phyloP scores from a whole-genome alignment of 2,329 filamentous ascomycete species.

The Scytalidium lignicola region DNA sequence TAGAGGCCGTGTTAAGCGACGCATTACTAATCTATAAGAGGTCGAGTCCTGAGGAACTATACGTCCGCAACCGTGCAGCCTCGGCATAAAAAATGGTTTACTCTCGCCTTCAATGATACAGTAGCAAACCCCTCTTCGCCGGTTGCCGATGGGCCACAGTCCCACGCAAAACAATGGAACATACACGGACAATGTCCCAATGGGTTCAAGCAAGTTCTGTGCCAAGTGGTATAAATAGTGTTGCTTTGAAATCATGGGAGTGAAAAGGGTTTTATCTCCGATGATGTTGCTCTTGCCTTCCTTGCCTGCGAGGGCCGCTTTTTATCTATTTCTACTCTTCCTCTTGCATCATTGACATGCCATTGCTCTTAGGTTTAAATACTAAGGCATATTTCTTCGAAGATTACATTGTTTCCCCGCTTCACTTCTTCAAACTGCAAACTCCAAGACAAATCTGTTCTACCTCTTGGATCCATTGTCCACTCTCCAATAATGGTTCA shows the following conservation, averaged over 20 bases:
- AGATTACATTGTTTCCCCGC: too few species aligned
- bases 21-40: too few species aligned
- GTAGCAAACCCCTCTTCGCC: too few species aligned
- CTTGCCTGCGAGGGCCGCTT: not conserved
- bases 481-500: conserved; percentile 34
- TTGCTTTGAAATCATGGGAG: not conserved
- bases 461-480: not conserved
- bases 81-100: too few species aligned
- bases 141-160: too few species aligned
- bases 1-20: too few species aligned
- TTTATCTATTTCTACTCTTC: not conserved
- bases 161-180: too few species aligned
- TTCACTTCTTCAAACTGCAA: too few species aligned
- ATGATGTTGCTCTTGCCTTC: not conserved
- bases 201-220: not conserved
- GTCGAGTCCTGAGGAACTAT: too few species aligned
- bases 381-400: not conserved
- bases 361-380: not conserved
- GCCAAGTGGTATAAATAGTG: not conserved
- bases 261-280: not conserved
- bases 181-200: not conserved
- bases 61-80: too few species aligned
- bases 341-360: not conserved
- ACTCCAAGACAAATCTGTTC: too few species aligned
- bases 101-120: too few species aligned